Evolutionary conservation across 192 early-diverging fungal species (phyloP), one percentile per base, ranked within the genome.

Genomic region (Coemansia sp.): DNA sequence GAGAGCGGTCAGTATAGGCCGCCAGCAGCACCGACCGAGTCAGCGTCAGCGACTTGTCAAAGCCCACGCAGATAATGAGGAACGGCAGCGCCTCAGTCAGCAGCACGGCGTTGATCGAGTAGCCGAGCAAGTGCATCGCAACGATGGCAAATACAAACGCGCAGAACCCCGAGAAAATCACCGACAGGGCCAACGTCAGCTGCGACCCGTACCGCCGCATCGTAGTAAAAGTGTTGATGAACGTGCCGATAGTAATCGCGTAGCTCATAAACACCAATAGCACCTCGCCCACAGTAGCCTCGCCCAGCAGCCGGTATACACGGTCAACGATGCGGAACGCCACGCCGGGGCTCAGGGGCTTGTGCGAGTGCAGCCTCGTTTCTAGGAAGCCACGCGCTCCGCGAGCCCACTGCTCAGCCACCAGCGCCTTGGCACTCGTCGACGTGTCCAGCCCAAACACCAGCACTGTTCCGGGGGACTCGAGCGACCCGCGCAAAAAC

Each of bases 81-180:
- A 96, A 95, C 6, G 96, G 96, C 71, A 96, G 87, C 10, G 94
- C 93, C 80, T 98, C 94, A 62, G 89, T 87, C 66, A 92, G 87
- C 22, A 92, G 86, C 27, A 91, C 88, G 5, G 89, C 88, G 81
- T 90, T 89, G 34, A 94, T 87, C 18, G 85, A 75, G 36, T 89
- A 87, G 5, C 91, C 91, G 33, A 94, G 81, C 22, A 87, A 61
- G 73, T 89, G 89, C n/a, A 90, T 87, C 15, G 90, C 87, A 44
- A 88, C 81, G 44, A 92, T 83, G 8, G 92, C 90, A 64, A 89
- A 85, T 76, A 92, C 88, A 68, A 94, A 94, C 0, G 92, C 89
- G 69, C 90, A 92, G 69, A 89, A 89, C 2, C 92, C 90, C 36
- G 89, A 90, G 27, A 87, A 76, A 3, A 93, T 75, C 11, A 92